These are phyloP conservation scores for Raddia distichophylla DNA, from an alignment of 176 grass and related monocot species.

Conservation along the genomic window DNA sequence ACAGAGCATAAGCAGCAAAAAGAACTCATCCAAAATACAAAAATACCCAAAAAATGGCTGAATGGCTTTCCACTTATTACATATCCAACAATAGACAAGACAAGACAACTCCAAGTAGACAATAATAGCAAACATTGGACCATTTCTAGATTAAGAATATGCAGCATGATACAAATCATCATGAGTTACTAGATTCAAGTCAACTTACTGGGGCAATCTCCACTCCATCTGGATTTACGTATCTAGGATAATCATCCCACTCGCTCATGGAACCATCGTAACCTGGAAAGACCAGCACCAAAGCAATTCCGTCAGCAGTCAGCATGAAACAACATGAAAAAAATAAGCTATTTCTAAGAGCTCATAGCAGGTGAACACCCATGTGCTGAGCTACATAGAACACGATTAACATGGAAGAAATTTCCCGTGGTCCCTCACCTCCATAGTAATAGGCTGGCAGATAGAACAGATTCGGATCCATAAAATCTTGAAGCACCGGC, in stretches of 20 bases:
- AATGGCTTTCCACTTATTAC: constrained; percentile 43
- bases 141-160: constrained; percentile 37
- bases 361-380: not conserved
- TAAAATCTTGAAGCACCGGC: constrained; percentile 80
- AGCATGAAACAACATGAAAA: not conserved
- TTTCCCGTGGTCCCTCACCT: constrained; percentile 44
- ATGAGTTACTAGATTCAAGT: not conserved
- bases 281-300: constrained; percentile 45
- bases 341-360: not conserved
- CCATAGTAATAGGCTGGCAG: constrained; percentile 76
- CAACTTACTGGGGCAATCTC: constrained; percentile 75
- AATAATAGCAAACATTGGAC: constrained; percentile 51
- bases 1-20: constrained; percentile 15
- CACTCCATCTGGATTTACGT: constrained; percentile 76
- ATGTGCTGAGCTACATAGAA: not conserved
- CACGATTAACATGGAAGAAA: not conserved
- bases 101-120: constrained; percentile 29
- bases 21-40: constrained; percentile 20
- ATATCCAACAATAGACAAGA: constrained; percentile 43
- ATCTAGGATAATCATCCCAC: constrained; percentile 87
- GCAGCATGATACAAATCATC: constrained; percentile 29
- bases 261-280: constrained; percentile 77
- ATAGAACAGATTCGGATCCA: constrained; percentile 77
- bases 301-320: constrained; percentile 19
- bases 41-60: constrained; percentile 26